Evolutionary conservation across 345 rosid species (phyloP), one percentile per base, ranked within the genome.

Genomic region (Eucalyptus rudis): DNA sequence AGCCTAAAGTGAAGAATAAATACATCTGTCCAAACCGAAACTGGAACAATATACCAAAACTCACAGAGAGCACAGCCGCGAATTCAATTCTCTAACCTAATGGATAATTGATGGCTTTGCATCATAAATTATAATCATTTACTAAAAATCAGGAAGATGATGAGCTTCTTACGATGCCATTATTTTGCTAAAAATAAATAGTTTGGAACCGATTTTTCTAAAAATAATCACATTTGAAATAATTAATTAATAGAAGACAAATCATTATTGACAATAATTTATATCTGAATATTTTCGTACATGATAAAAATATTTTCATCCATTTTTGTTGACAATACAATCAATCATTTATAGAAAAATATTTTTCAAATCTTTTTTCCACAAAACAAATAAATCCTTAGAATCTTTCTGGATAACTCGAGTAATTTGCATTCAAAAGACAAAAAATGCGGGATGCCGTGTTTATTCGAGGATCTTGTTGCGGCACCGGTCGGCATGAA

Each of bases 201-300:
- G 1, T 56, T 24, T 56, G 13, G 6, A 56, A 56, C 1, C 1
- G 0, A 24, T 24, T 56, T 56, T 56, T 56, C 2, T 9, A 56
- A 56, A 56, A 56, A 56, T 22, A 52, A 52, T 20, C 4, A 8
- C 5, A 8, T 52, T 52, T 19, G 0, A 52, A 52, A 52, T 52
- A 52, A 19, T 52, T 52, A 52, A 52, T 7, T 52, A 52, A 19
- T 19, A 3, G 2, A 20, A 52, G 43, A 43, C 7, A 43, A 43
- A 5, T 43, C 43, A 5, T 43, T 43, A 43, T 6, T 43, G 43
- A 43, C 43, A 43, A 43, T 43, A 43, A 5, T 43, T 43, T 43
- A 43, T 43, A 43, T 43, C 43, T 43, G 43, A 43, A 43, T n/a
- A n/a, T n/a, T n/a, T n/a, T n/a, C n/a, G n/a, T n/a, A n/a, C 43